Percentiles rank a stretch among this genome's conserved stretches.
phyloP scores from a whole-genome alignment of 441 rosid genomes.

The Lepidium campestre region DNA sequence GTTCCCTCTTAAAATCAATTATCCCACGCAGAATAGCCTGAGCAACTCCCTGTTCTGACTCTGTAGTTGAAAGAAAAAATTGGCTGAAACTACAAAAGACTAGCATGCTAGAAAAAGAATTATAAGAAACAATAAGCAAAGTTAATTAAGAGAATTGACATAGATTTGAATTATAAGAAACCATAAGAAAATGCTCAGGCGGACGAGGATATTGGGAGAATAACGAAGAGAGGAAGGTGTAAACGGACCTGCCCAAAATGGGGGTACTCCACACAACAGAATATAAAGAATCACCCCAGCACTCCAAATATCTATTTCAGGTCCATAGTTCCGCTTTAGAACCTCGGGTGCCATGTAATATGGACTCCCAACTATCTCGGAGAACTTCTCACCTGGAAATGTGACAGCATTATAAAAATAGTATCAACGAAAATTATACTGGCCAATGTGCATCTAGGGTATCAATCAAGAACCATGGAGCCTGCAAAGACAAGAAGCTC shows the following conservation, averaged over 20 bases:
- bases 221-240: not conserved
- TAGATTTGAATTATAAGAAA: not conserved
- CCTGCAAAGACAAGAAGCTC: not conserved
- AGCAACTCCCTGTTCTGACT: constrained; percentile 99
- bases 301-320: constrained; percentile 99
- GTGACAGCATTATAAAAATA: constrained; percentile 19
- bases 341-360: constrained; percentile 99
- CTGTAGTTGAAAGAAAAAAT: constrained; percentile 36
- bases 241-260: constrained; percentile 94
- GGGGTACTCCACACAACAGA: constrained; percentile 92
- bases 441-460: not conserved
- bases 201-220: not conserved
- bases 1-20: constrained; percentile 96
- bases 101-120: not conserved
- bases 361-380: constrained; percentile 98
- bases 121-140: not conserved
- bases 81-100: not conserved
- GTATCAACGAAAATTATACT: not conserved
- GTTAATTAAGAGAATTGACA: not conserved
- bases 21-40: constrained; percentile 95
- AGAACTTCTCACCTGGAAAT: constrained; percentile 75
- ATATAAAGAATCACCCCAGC: constrained; percentile 97
- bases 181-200: not conserved
- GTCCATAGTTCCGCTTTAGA: constrained; percentile 89
- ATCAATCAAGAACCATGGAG: constrained; percentile 9